Evolutionary conservation across 139 green algal species (phyloP).

Genomic region (Nannochloris sp.): DNA sequence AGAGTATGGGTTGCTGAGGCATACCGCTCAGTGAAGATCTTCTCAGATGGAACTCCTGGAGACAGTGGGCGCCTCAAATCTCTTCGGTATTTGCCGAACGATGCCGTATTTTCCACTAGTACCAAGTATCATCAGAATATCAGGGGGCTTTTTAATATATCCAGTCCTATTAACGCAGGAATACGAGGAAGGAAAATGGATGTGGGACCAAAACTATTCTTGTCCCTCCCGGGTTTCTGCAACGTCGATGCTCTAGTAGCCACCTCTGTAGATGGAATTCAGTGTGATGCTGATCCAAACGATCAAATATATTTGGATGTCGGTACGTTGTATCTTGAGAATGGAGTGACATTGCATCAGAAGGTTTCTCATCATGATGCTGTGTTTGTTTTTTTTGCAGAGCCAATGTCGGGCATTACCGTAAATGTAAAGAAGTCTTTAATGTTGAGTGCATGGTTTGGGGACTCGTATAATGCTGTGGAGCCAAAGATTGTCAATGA

Average conservation of each 20-base stretch:
- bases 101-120: slow-evolving; percentile 2
- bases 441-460: slow-evolving; percentile 38
- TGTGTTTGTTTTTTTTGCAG: background rate
- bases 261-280: slow-evolving; percentile 18
- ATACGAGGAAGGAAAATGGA: slow-evolving; percentile 1
- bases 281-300: slow-evolving; percentile 6
- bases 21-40: background rate
- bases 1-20: slow-evolving; percentile 28
- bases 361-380: background rate
- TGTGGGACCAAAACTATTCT: slow-evolving; percentile 27
- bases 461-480: slow-evolving; percentile 19
- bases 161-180: slow-evolving; percentile 12
- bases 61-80: slow-evolving; percentile 10
- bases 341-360: slow-evolving; percentile 11
- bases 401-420: slow-evolving; percentile 36
- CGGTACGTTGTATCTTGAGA: slow-evolving; percentile 6
- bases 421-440: slow-evolving; percentile 35
- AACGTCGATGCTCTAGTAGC: slow-evolving; percentile 19
- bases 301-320: slow-evolving; percentile 27
- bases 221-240: slow-evolving; percentile 33
- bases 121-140: slow-evolving; percentile 23
- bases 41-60: background rate
- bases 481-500: slow-evolving; percentile 25
- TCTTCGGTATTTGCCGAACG: slow-evolving; percentile 21
- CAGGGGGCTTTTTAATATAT: slow-evolving; percentile 35